Base-by-base conservation (phyloP, 2,329 filamentous ascomycete species). In the Trichoderma sp. region DNA sequence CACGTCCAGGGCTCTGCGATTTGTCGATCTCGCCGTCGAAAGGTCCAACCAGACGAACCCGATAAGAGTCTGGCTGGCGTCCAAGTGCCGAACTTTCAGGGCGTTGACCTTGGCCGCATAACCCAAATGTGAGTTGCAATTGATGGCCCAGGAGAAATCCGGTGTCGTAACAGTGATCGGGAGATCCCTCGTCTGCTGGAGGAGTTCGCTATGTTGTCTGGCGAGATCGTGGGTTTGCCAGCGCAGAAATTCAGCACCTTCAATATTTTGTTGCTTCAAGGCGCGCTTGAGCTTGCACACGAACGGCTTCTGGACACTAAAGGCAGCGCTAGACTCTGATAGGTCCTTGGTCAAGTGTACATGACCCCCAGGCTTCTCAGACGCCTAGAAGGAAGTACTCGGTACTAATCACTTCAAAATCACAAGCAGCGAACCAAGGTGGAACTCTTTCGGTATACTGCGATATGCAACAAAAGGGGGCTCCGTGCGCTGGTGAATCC, bases 391-490 rank as follows among this genome's bases (percentile, higher is more conserved):
- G 6, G 24, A 67, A 58, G 51, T 58, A 58, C 4, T 9, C 18
- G 21, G 9, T 43, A 67, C 51, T 30, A 58, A 5, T 2, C 47
- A 53, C 47, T 66, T 36, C 15, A 57, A 39, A 57, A n/a, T 12
- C 15, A 26, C 14, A 21, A 15, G 2, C 56, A 26, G n/a, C 36
- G 51, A 28, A 28, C 24, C 51, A 24, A 58, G 32, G 24, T 24
- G 14, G 43, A n/a, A 26, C 26, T 28, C 5, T 14, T n/a, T 9
- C 9, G 8, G 39, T 9, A 61, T 76, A 75, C 8, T 74, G 63
- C 24, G 72, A 77, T 78, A 79, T 79, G 77, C 75, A 78, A 21
- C 70, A 75, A 79, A 70, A 15, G 76, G 69, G 74, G 73, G 73
- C 28, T 12, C 63, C 12, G 30, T 36, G 26, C 47, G 11, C 47